phyloP scores from a whole-genome alignment of 768 basidiomycete species.

The Suillus subaureus region DNA sequence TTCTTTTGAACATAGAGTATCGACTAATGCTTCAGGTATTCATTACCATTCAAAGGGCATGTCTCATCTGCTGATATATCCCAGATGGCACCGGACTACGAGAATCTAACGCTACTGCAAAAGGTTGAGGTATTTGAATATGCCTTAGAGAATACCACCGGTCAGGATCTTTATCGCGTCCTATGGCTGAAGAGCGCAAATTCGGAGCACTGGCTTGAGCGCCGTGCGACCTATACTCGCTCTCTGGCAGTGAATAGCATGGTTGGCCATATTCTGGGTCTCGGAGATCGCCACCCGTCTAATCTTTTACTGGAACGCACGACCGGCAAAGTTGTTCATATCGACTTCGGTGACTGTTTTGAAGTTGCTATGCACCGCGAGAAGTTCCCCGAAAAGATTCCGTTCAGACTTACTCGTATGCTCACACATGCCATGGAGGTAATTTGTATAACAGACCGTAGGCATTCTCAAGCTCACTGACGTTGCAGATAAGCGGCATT shows the following conservation, averaged over 20 bases:
- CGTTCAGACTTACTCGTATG: slow-evolving; percentile 98
- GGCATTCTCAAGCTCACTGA: slow-evolving; percentile 10
- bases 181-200: slow-evolving; percentile 94
- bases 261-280: slow-evolving; percentile 96
- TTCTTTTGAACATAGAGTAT: slow-evolving; percentile 96
- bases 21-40: slow-evolving; percentile 94
- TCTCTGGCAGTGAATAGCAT: slow-evolving; percentile 97
- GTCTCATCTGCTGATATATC: slow-evolving; percentile 9
- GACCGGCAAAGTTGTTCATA: slow-evolving; percentile 95
- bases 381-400: slow-evolving; percentile 98
- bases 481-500: slow-evolving; percentile 88
- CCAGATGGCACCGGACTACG: slow-evolving; percentile 99
- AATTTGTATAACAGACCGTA: slow-evolving; percentile 1
- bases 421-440: slow-evolving; percentile 99
- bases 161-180: slow-evolving; percentile 95
- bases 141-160: slow-evolving; percentile 96
- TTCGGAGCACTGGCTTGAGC: slow-evolving; percentile 97
- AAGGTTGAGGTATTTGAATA: slow-evolving; percentile 99
- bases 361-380: slow-evolving; percentile 97
- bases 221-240: slow-evolving; percentile 93
- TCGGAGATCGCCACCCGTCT: slow-evolving; percentile 98
- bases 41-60: slow-evolving; percentile 65
- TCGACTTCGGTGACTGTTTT: slow-evolving; percentile 98
- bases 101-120: slow-evolving; percentile 89
- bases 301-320: slow-evolving; percentile 90